These are phyloP conservation scores for Kwoniella bestiolae DNA, from an alignment of 768 basidiomycete species.

Conservation along the genomic window DNA sequence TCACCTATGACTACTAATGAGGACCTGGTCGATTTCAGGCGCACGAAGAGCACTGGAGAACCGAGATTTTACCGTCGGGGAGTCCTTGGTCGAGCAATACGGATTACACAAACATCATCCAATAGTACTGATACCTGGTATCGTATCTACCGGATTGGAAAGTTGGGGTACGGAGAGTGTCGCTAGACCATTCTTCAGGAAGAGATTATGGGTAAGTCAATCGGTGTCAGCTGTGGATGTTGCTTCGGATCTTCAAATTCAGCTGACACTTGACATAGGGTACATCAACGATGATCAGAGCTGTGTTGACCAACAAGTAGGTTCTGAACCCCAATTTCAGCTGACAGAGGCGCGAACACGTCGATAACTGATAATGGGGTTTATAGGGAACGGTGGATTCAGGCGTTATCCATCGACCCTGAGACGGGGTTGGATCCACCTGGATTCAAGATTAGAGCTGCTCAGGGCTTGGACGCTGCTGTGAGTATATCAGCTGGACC, in stretches of 20 bases:
- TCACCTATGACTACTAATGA: no score
- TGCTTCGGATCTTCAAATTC: neutral
- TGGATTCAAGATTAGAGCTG: conserved; percentile 82
- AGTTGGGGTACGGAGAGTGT: conserved; percentile 90
- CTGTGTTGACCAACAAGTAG: conserved; percentile 71
- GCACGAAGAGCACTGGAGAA: conserved; percentile 50
- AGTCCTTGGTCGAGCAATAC: conserved; percentile 40
- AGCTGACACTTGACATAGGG: conserved; percentile 34
- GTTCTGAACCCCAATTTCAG: neutral
- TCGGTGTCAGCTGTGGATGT: neutral
- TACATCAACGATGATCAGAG: conserved; percentile 57
- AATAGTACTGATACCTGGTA: conserved; percentile 83
- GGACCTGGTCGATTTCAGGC: conserved; percentile 20
- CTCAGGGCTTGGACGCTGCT: conserved; percentile 89
- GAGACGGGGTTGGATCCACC: conserved; percentile 87
- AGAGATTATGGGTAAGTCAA: conserved; percentile 68
- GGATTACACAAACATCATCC: conserved; percentile 69
- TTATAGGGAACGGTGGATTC: conserved; percentile 73
- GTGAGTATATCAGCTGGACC: conserved; percentile 61
- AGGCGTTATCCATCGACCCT: conserved; percentile 86
- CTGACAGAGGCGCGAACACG: no score
- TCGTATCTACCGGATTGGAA: conserved; percentile 89
- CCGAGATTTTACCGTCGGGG: conserved; percentile 55
- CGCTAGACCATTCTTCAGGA: conserved; percentile 87
- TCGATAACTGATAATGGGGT: neutral